A percentile compares a stretch with the other conserved stretches of the same genome.
Conservation (phyloP, 2,329 filamentous ascomycete genomes). For the Pyricularia sp. region DNA sequence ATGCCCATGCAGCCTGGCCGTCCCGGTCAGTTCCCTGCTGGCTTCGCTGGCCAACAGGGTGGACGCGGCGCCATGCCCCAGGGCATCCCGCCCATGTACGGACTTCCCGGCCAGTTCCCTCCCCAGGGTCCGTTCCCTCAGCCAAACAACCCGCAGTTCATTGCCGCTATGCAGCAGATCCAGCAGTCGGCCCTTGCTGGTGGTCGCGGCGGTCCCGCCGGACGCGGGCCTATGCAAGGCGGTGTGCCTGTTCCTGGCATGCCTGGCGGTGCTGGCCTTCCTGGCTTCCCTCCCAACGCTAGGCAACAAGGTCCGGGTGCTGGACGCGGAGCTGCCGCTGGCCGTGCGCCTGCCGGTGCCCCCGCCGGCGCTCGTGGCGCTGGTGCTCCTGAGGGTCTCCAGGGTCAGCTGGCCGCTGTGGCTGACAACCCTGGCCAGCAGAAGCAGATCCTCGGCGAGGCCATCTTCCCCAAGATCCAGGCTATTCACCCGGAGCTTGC, state of each 20-base stretch:
- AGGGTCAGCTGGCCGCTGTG: conserved; percentile 42
- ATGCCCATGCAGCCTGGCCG: conserved; percentile 66
- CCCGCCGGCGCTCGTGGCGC: conserved; percentile 34
- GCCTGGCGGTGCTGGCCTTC: conserved; percentile 33
- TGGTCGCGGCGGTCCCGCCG: conserved; percentile 50
- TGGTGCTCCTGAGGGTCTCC: conserved; percentile 27
- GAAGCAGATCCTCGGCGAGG: conserved; percentile 97
- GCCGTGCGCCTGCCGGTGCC: conserved; percentile 23
- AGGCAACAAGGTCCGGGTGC: conserved; percentile 31
- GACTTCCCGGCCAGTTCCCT: conserved; percentile 67
- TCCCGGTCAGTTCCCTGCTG: conserved; percentile 71
- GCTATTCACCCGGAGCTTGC: conserved; percentile 88
- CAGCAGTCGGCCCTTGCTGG: conserved; percentile 47
- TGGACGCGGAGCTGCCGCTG: conserved; percentile 28
- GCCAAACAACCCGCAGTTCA: conserved; percentile 65
- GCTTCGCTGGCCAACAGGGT: conserved; percentile 71
- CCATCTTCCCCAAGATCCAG: conserved; percentile 97
- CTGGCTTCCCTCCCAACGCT: conserved; percentile 44
- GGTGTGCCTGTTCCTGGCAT: conserved; percentile 44
- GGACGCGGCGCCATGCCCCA: conserved; percentile 78
- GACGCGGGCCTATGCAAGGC: conserved; percentile 43
- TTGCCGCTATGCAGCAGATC: conserved; percentile 72
- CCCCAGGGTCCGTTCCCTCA: conserved; percentile 66
- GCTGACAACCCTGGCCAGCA: conserved; percentile 54
- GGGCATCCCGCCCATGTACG: conserved; percentile 81